Evolutionary conservation across 495 filamentous ascomycete genomes (phyloP), one percentile per base, ranked within the genome.

Genomic region (Niebla homalea): DNA sequence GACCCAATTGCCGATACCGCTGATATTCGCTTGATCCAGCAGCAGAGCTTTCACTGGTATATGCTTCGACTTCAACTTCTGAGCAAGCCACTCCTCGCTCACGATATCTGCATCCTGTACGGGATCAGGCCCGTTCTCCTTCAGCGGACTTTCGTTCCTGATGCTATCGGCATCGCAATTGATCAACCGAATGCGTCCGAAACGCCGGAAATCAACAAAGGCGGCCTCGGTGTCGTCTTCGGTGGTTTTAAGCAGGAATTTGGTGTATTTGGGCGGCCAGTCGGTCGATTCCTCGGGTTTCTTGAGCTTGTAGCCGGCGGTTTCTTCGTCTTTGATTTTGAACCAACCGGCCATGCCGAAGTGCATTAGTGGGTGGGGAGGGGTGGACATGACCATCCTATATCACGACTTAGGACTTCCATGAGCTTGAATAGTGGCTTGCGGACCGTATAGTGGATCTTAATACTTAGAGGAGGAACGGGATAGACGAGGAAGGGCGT

Each of bases 1-100:
- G 55, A 98, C 88, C 92, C 90, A 97, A 57, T 96, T 97, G 2
- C 92, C 92, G 43, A 98, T 86, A 5, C 92, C 92, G 57, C 86
- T 89, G 46, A 97, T 81, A 57, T 83, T 84, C n/a, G 76, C 72
- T 62, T 98, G 92, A 59, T 96, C 86, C 12, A 96, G 72, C 19
- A 98, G 64, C 44, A 94, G 69, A 0, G 87, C 82, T 60, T 96
- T 96, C 42, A 97, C 71, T 0, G 90, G 87, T 1, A 94, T 82
- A 48, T 77, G 83, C 49, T 88, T 88, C 36, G 71, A 79, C 38
- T 60, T 67, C 62, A 95, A 62, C 64, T 86, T 88, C 50, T 75
- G 61, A 19, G 59, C 61, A 23, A 98, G 62, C 75, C 82, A 97
- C 2, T 75, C 73, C 50, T 79, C 73, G 0, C 81, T 87, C 40